Evolutionary conservation across 306 rosid species (phyloP), one percentile per base, ranked within the genome.

Genomic region (Quercus parvula): DNA sequence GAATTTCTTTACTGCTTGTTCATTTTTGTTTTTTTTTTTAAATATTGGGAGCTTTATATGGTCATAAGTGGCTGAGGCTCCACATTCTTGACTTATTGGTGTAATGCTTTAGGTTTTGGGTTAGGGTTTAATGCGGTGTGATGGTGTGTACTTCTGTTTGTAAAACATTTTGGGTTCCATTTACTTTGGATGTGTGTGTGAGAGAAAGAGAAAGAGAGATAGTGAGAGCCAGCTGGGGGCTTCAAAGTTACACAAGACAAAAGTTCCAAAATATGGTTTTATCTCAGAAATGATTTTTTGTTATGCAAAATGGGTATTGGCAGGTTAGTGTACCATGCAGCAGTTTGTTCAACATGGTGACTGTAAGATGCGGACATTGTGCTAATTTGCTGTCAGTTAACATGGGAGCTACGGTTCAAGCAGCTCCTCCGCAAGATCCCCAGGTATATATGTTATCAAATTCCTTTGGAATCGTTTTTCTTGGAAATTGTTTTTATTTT

Each of bases 321-420:
- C 90, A 95, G 99, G 99, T 95, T 63, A 95, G 89, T 85, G 99
- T 95, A 85, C 99, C 99, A 90, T 82, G 80, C 85, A 89, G 82
- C 90, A 87, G 83, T 81, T 15, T 88, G 86, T 82, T 81, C 77
- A 87, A 88, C 78, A 70, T 89, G 31, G 98, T 88, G 85, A 95
- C 99, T 33, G 98, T 95, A 74, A 91, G 99, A 88, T 95, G 99
- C 67, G 99, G 99, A 44, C 98, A 95, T 75, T 95, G 99, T 78
- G 88, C 91, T 44, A 93, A 95, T 93, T 84, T 95, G 83, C 85
- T 95, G 66, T 88, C 99, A 59, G 98, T 93, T 57, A 91, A 92
- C 80, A 81, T 91, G 87, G 90, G 86, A 61, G 86, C 91, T 66
- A 74, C 97, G 18, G 82, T 87, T 81, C 99, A 87, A 82, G 41